Conservation (phyloP, 768 basidiomycete species). For the Megacollybia marginata region DNA sequence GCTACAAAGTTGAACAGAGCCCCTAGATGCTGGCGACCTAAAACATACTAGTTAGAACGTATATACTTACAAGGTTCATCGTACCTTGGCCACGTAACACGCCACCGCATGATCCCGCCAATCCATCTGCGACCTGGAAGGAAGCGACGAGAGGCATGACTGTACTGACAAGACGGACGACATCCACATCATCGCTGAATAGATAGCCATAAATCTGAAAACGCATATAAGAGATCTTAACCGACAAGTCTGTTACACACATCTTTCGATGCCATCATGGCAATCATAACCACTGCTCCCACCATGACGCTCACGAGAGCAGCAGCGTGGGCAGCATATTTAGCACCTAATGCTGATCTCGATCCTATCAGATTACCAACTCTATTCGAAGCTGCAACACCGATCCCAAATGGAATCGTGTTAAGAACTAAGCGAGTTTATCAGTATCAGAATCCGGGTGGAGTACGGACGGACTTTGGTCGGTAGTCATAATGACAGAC, state of each 20-base stretch:
- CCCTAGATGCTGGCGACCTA: constrained; percentile 66
- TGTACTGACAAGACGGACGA: constrained; percentile 49
- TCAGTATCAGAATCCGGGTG: background rate
- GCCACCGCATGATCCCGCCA: constrained; percentile 57
- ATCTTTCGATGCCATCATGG: constrained; percentile 49
- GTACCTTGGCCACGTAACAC: constrained; percentile 76
- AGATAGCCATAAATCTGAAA: constrained; percentile 55
- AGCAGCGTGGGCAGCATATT: constrained; percentile 52
- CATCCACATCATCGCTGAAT: constrained; percentile 59
- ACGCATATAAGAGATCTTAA: background rate
- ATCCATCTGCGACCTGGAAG: constrained; percentile 77
- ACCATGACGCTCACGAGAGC: constrained; percentile 57
- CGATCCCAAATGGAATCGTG: constrained; percentile 72
- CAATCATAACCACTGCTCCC: constrained; percentile 50
- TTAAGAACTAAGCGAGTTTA: constrained; percentile 43
- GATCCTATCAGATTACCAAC: constrained; percentile 70
- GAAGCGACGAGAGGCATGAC: constrained; percentile 72
- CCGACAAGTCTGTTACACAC: constrained; percentile 24
- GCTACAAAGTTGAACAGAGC: constrained; percentile 69
- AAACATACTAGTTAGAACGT: too few species aligned
- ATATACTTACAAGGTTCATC: too few species aligned
- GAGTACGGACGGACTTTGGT: constrained; percentile 47
- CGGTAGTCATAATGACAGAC: constrained; percentile 74
- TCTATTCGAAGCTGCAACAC: constrained; percentile 65
- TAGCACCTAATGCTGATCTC: constrained; percentile 43